These are phyloP conservation scores for Chlorella sp. DNA, from an alignment of 139 green algal species.

Conservation along the genomic window DNA sequence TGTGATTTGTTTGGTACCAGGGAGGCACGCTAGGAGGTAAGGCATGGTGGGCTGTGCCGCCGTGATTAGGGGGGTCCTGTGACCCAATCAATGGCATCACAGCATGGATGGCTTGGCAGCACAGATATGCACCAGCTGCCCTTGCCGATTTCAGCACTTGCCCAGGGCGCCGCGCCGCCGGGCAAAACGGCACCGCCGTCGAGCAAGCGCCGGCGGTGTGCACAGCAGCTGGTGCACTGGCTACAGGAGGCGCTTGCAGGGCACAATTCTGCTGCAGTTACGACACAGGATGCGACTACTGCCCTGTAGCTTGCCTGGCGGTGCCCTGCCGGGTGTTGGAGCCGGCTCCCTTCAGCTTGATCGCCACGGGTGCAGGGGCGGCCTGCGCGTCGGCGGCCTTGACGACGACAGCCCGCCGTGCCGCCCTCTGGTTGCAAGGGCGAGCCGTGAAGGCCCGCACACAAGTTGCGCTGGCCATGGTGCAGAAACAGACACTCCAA, in stretches of 20 bases:
- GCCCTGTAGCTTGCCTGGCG: not conserved
- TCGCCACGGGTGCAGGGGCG: not conserved
- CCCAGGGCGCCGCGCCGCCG: not conserved
- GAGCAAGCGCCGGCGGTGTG: too few relatives aligned
- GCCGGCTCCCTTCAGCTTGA: conserved; percentile 1
- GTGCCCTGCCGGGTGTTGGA: conserved; percentile 23
- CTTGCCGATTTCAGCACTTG: not conserved
- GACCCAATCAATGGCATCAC: too few relatives aligned
- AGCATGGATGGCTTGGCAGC: not conserved
- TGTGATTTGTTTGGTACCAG: too few relatives aligned
- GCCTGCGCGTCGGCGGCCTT: not conserved
- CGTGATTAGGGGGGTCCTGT: too few relatives aligned
- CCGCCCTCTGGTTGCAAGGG: not conserved
- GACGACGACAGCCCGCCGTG: not conserved
- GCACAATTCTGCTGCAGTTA: not conserved
- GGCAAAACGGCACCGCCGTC: not conserved
- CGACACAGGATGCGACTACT: too few relatives aligned
- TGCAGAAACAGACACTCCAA: not conserved
- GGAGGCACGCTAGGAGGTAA: too few relatives aligned
- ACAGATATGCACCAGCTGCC: not conserved
- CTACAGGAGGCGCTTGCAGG: not conserved
- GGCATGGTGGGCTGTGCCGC: too few relatives aligned
- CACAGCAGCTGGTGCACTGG: not conserved
- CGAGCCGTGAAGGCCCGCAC: conserved; percentile 1
- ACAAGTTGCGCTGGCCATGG: not conserved